These are phyloP conservation scores for Cryptosporidium viatorum DNA, from an alignment of 169 alveolate genomes.

Conservation along the genomic window DNA sequence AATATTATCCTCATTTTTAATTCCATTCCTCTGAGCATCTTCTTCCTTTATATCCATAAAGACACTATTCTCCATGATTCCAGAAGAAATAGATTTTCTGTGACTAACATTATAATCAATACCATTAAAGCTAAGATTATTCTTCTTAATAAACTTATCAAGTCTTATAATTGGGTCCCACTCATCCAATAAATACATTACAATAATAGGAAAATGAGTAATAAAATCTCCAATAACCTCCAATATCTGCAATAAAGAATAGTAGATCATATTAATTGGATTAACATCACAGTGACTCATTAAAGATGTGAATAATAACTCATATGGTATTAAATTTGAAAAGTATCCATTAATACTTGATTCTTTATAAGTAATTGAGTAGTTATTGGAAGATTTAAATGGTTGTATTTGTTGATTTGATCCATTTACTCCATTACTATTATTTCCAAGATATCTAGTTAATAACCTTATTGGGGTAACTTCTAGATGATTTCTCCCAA, in stretches of 20 bases:
- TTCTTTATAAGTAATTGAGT: conserved; percentile 26
- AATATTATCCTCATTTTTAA: not conserved
- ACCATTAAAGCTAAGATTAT: not conserved
- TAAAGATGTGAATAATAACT: conserved; percentile 28
- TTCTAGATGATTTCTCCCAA: not conserved
- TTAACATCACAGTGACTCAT: conserved; percentile 53
- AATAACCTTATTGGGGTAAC: conserved; percentile 7
- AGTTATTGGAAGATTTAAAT: not conserved
- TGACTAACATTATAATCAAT: not conserved
- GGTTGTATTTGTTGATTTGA: not conserved
- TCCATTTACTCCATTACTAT: not conserved
- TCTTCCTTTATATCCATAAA: not conserved
- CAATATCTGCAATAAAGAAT: conserved; percentile 20
- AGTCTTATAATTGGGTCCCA: conserved; percentile 46
- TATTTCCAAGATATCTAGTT: conserved; percentile 5
- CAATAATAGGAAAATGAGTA: conserved; percentile 44
- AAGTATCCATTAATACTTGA: conserved; percentile 36
- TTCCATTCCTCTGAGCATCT: not conserved
- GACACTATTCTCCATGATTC: not conserved
- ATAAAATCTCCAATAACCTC: conserved; percentile 33
- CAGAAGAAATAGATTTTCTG: not conserved
- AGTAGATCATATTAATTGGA: conserved; percentile 52
- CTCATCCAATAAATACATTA: not conserved
- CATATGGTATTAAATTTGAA: conserved; percentile 54
- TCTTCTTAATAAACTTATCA: conserved; percentile 9